These are phyloP conservation scores for Apiotrichum gamsii DNA, from an alignment of 1,284 basidiomycete species.

Conservation along the genomic window DNA sequence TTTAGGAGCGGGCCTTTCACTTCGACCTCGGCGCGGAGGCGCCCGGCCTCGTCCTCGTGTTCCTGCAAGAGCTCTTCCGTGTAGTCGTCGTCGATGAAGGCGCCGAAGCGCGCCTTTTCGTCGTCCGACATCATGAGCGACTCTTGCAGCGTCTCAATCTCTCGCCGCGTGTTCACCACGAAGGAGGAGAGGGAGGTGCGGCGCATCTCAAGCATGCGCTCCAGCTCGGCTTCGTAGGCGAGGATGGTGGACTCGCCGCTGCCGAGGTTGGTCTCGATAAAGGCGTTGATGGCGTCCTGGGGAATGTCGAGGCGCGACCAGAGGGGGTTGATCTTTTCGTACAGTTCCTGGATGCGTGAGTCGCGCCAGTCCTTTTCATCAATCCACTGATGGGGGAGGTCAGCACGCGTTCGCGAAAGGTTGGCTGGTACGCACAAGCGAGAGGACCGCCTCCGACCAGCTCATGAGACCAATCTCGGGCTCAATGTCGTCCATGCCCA, in stretches of 20 bases:
- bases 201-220: constrained; percentile 83
- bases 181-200: constrained; percentile 81
- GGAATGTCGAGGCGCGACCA: constrained; percentile 39
- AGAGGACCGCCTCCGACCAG: constrained; percentile 33
- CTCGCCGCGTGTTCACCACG: constrained; percentile 70
- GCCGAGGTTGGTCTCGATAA: constrained; percentile 44
- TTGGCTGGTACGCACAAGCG: constrained; percentile 36
- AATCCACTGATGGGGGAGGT: constrained; percentile 38
- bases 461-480: constrained; percentile 38
- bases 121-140: constrained; percentile 77
- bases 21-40: constrained; percentile 71
- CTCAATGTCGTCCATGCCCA: constrained; percentile 39
- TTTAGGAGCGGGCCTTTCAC: constrained; percentile 70
- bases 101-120: constrained; percentile 71
- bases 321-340: constrained; percentile 43
- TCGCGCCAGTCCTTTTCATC: constrained; percentile 33
- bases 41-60: constrained; percentile 80
- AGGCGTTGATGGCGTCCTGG: constrained; percentile 39
- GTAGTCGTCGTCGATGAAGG: constrained; percentile 76
- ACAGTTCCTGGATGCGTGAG: constrained; percentile 40
- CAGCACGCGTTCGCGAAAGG: no score
- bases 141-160: constrained; percentile 78
- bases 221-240: constrained; percentile 78
- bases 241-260: constrained; percentile 35
- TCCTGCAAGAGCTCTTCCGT: constrained; percentile 79